Evolutionary conservation across 2,329 filamentous ascomycete genomes (phyloP).

Genomic region (Ascochyta lentis): DNA sequence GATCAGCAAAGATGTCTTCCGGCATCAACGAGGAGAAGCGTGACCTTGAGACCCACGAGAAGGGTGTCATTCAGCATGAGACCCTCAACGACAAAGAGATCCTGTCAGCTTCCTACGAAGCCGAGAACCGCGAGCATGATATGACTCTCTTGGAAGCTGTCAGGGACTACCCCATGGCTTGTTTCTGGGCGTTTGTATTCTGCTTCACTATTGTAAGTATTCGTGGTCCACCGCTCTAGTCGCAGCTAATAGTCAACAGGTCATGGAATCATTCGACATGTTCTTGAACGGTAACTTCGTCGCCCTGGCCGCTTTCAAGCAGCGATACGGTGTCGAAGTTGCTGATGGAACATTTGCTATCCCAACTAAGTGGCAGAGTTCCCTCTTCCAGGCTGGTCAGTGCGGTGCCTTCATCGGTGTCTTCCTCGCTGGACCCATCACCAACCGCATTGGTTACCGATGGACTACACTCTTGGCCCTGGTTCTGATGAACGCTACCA

Average conservation of each 20-base stretch:
- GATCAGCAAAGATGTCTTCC: conserved; percentile 18
- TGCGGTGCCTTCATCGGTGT: conserved; percentile 67
- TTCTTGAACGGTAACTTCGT: conserved; percentile 67
- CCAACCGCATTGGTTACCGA: conserved; percentile 64
- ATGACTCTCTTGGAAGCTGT: conserved; percentile 59
- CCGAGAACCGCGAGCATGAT: conserved; percentile 61
- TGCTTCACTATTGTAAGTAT: conserved; percentile 60
- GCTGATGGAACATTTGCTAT: conserved; percentile 49
- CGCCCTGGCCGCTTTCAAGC: conserved; percentile 57
- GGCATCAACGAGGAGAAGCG: conserved; percentile 12
- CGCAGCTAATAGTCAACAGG: conserved; percentile 47
- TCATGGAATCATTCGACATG: conserved; percentile 69
- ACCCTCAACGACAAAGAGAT: conserved; percentile 30
- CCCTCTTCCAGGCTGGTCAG: conserved; percentile 62
- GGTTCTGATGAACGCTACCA: conserved; percentile 63
- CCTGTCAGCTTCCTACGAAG: conserved; percentile 57
- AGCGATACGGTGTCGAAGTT: conserved; percentile 55
- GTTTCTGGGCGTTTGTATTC: conserved; percentile 62
- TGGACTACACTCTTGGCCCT: conserved; percentile 62
- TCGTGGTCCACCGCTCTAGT: not conserved
- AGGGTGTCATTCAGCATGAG: conserved; percentile 23
- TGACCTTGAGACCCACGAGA: conserved; percentile 16
- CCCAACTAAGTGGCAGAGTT: conserved; percentile 62
- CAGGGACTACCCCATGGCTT: conserved; percentile 59
- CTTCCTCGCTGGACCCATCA: conserved; percentile 65